phyloP scores from a whole-genome alignment of 352 stramenopile species.

The Aphanomyces invadans region DNA sequence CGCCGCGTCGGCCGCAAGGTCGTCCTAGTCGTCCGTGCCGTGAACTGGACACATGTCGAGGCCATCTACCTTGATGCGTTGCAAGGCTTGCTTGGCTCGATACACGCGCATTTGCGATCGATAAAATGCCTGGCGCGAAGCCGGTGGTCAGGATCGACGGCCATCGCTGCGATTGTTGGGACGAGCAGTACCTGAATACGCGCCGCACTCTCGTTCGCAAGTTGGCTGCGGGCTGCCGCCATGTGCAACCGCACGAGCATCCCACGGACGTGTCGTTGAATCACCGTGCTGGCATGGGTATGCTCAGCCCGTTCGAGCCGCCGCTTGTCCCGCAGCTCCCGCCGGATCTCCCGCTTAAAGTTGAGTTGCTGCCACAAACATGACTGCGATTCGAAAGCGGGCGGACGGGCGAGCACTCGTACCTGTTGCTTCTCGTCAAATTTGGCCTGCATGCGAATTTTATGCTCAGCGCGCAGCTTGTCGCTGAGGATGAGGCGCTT shows the following conservation, averaged over 20 bases:
- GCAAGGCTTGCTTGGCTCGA: not conserved
- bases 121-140: conserved; percentile 7
- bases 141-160: not conserved
- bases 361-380: conserved; percentile 19
- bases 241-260: not conserved
- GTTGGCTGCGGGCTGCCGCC: not conserved
- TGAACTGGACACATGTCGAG: not conserved
- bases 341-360: conserved; percentile 22
- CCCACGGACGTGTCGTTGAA: conserved; percentile 5
- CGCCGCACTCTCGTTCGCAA: not conserved
- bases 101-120: conserved; percentile 19
- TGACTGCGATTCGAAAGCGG: not conserved
- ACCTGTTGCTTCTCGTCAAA: conserved; percentile 24
- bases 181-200: conserved; percentile 12
- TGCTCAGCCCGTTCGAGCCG: conserved; percentile 11
- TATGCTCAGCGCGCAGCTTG: conserved; percentile 9
- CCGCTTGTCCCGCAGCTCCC: conserved; percentile 19
- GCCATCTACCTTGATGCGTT: conserved; percentile 12
- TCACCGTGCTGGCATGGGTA: not conserved
- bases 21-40: not conserved
- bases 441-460: conserved; percentile 20
- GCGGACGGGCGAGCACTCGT: too few relatives aligned
- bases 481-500: conserved; percentile 21
- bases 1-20: conserved; percentile 11
- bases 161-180: not conserved